phyloP scores from a whole-genome alignment of 1,139 yeast species.

The Taphrina flavorubra region DNA sequence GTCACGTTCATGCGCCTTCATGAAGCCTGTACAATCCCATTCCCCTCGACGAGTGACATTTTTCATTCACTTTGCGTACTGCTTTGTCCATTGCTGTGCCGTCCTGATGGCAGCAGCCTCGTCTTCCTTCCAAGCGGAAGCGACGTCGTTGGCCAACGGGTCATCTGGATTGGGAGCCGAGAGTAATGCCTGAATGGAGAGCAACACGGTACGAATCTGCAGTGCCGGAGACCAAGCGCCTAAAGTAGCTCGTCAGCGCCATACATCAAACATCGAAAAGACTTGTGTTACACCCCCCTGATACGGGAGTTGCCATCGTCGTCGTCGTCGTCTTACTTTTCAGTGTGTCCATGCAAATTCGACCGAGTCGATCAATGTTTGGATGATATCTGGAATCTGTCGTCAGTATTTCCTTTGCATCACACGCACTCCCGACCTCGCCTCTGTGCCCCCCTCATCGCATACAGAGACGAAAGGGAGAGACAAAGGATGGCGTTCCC shows the following conservation, averaged over 20 bases:
- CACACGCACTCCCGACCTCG: background rate
- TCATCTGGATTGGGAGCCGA: constrained; percentile 99
- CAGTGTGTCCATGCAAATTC: constrained; percentile 92
- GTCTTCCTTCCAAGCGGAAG: constrained; percentile 91
- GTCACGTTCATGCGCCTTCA: background rate
- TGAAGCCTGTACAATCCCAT: background rate
- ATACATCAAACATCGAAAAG: background rate
- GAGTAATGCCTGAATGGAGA: constrained; percentile 88
- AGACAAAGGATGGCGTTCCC: background rate
- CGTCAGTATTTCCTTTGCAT: background rate
- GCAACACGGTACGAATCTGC: constrained; percentile 89
- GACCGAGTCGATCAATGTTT: constrained; percentile 90
- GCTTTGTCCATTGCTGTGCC: constrained; percentile 47
- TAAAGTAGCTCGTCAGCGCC: constrained; percentile 35
- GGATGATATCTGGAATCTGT: constrained; percentile 68
- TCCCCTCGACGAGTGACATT: too few species aligned
- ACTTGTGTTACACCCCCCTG: too few species aligned
- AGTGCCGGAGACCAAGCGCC: constrained; percentile 96
- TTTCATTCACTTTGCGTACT: constrained; percentile 42
- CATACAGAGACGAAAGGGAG: too few species aligned
- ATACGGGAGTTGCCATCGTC: too few species aligned
- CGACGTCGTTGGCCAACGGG: constrained; percentile 97
- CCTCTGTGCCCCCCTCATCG: too few species aligned
- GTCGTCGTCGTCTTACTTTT: constrained; percentile 59
- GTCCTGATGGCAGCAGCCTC: constrained; percentile 75